Base-by-base conservation (phyloP, 1,284 basidiomycete genomes). In the Lentinus polychrous region DNA sequence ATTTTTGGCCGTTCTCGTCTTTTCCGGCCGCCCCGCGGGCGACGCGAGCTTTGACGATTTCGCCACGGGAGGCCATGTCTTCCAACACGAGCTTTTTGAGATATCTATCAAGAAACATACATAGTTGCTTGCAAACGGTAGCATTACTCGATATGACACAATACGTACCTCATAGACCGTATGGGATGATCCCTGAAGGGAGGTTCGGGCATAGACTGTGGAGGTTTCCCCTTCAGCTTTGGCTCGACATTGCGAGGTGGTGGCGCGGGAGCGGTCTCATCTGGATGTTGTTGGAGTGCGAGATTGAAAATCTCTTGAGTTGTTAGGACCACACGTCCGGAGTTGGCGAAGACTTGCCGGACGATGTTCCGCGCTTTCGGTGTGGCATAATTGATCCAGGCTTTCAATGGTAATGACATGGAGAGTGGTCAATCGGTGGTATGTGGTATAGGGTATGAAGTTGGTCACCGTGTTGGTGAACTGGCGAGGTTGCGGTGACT, bases 51-150 rank as follows among this genome's bases (percentile, higher is more conserved):
- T 55, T 52, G 37, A 45, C 51, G 4, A 55, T 20, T 34, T 52
- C 48, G n/a, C 43, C 37, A 15, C 20, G 14, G 4, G 12, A 42
- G 11, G 34, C 54, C 45, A 59, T 46, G 32, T 52, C 34, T 23
- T 49, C 51, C 12, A 59, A 32, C 1, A 59, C 54, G 34, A 52
- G 34, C 39, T 46, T 53, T 37, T 59, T 59, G 22, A 59, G 46
- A 35, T 50, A 55, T 27, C 57, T 59, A 24, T 31, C 33, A 15
- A 12, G 8, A 36, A 33, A 12, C n/a, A 48, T 20, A 22, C 2
- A 12, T 3, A 15, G 15, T 45, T 10, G 41, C 7, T 18, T 18
- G 8, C 10, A n/a, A 31, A 31, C 22, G n/a, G n/a, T 27, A n/a
- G 31, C 14, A 8, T 33, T 32, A 12, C 43, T 12, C 34, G 14